Evolutionary conservation across 2,329 filamentous ascomycete genomes (phyloP).

Genomic region (Xylariales sp.): DNA sequence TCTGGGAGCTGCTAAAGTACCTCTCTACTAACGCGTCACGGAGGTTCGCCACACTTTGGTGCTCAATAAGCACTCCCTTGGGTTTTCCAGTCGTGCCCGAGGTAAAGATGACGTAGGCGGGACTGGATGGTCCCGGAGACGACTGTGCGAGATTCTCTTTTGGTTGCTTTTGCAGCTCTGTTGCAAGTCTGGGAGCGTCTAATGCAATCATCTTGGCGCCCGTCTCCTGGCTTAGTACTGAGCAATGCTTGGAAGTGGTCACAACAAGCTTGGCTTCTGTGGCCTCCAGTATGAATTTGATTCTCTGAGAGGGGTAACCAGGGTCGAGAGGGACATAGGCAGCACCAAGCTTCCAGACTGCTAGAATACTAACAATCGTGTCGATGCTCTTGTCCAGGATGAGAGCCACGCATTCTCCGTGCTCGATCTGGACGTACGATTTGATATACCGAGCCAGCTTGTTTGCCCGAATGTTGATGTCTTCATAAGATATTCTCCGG

Average conservation of each 20-base stretch:
- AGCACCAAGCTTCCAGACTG: not conserved
- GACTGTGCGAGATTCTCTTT: not conserved
- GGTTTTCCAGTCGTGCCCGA: conserved; percentile 7
- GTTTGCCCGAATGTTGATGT: not conserved
- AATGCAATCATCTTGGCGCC: not conserved
- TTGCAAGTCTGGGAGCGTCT: not conserved
- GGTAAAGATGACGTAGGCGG: conserved; percentile 4
- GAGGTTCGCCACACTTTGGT: conserved; percentile 69
- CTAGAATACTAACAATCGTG: not conserved
- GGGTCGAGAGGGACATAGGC: not conserved
- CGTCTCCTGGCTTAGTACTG: too few relatives aligned
- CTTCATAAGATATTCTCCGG: not conserved
- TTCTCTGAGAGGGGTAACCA: not conserved
- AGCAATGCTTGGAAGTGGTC: not conserved
- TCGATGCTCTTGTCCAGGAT: not conserved
- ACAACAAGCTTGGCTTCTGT: not conserved
- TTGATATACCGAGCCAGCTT: not conserved
- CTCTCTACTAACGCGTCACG: conserved; percentile 60
- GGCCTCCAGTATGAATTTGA: not conserved
- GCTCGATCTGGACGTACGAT: not conserved
- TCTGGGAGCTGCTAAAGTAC: conserved; percentile 59
- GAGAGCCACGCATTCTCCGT: not conserved
- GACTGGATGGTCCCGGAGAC: not conserved
- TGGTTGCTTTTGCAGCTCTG: too few relatives aligned
- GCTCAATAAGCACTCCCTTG: conserved; percentile 6